A percentile compares a stretch with the other conserved stretches of the same genome.
Conservation (phyloP, 2,329 filamentous ascomycete genomes). For the Thielaviopsis musarum region DNA sequence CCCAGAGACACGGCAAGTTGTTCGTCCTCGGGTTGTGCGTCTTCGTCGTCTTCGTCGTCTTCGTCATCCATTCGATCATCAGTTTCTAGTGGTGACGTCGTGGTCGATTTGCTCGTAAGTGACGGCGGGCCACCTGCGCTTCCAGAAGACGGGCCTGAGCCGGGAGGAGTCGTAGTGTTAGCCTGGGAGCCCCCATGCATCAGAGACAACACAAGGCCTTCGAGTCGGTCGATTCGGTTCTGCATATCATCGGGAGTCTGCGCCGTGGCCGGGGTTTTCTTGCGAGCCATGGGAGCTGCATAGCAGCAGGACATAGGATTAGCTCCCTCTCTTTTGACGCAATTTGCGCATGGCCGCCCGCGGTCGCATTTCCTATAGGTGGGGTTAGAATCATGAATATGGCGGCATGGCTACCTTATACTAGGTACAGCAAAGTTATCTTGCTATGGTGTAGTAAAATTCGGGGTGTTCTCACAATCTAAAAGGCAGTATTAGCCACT, state of each 20-base stretch:
- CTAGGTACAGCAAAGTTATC: not conserved
- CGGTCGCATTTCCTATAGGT: constrained; percentile 72
- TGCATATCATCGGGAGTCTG: constrained; percentile 85
- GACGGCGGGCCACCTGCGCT: not conserved
- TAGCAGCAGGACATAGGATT: constrained; percentile 74
- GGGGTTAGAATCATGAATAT: not conserved
- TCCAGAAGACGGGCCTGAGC: not conserved
- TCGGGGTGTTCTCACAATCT: constrained; percentile 10
- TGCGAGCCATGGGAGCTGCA: constrained; percentile 51
- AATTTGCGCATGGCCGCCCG: constrained; percentile 82
- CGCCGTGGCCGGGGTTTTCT: constrained; percentile 51
- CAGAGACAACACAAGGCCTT: constrained; percentile 77
- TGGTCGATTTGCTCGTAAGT: not conserved
- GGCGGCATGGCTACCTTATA: not conserved
- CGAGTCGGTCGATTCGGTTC: constrained; percentile 87
- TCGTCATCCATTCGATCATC: constrained; percentile 14
- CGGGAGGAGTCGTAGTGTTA: constrained; percentile 23
- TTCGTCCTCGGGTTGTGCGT: constrained; percentile 21
- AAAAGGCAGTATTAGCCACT: not conserved
- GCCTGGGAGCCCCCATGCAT: constrained; percentile 67
- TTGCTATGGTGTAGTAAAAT: too few relatives aligned
- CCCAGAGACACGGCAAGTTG: constrained; percentile 52
- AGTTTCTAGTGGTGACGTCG: not conserved
- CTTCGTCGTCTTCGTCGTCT: constrained; percentile 36
- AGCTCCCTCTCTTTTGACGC: constrained; percentile 73